Evolutionary conservation across 2,329 filamentous ascomycete genomes (phyloP), one percentile per base, ranked within the genome.

Genomic region (Aureobasidium leucospermi): DNA sequence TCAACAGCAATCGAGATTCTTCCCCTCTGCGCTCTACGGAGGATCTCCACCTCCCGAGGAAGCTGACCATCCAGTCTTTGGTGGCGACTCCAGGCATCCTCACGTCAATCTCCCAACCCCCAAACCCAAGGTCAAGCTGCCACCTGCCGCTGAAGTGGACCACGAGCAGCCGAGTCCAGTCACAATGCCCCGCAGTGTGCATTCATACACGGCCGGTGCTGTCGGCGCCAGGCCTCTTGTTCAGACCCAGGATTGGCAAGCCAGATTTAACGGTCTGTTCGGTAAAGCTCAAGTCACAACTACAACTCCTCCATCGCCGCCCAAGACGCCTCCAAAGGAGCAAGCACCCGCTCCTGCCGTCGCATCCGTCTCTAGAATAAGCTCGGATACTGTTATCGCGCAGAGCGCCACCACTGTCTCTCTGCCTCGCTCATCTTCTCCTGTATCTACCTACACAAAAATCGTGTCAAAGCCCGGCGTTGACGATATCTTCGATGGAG

Each of bases 101-200:
- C 81, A 86, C 60, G 88, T 92, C 7, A 85, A 83, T 38, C 75
- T 92, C 8, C 89, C 89, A 0, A 82, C 78, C 39, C 84, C 85
- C 7, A 81, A 86, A 58, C 89, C 90, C 34, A 82, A 90, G 29
- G 92, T 97, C 11, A 90, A 87, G 69, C 80, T 97, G 4, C 92
- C 90, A 3, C 90, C 89, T 7, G 69, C 76, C 28, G 74, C 77
- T 16, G 48, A 58, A 5, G 70, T 74, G 51, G 68, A 63, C 2
- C 76, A 23, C 68, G 71, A 59, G 70, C 76, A 47, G 36, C 71
- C 42, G 70, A 69, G 70, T 41, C 72, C 76, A 23, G 75, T 78
- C 19, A 67, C 68, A 60, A 74, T 76, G 72, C 73, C 71, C 32
- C 65, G 61, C 63, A 73, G 70, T 60, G 72, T 67, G 67, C 70